Evolutionary conservation across 1,139 yeast genomes (phyloP), one percentile per base, ranked within the genome.

Genomic region (Diutina scorzettiae): DNA sequence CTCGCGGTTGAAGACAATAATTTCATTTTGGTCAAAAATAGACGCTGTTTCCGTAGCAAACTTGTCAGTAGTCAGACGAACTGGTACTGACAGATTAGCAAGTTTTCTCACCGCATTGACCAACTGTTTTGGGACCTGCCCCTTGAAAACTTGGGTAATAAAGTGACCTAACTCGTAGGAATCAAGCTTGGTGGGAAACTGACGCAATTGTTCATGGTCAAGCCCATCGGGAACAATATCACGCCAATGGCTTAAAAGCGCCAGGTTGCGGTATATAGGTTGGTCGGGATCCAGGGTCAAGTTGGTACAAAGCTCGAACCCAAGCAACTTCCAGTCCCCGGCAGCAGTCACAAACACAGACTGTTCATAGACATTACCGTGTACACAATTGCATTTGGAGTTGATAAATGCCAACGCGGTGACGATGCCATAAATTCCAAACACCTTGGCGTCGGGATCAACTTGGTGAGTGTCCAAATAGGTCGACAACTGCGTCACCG

Each of bases 271-370:
- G 47, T 66, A 69, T 2, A 71, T 51, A 2, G 73, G 71, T 44
- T 66, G 72, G 44, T 73, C 74, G 3, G 73, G 71, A 45, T 76
- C 81, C 1, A 70, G 60, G 20, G 61, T 62, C 44, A 68, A 53
- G 47, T 69, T 75, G 1, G 81, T 70, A 44, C 82, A 66, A 4
- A 83, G 58, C 56, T 89, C 97, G 52, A 87, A 76, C 1, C 96
- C 96, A 49, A 84, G 83, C 21, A 89, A 57, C 46, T 78, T 81
- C 93, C 95, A 85, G 53, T 84, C 95, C 7, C 96, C 95, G 19
- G 68, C 71, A 12, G 48, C 48, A 44, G 73, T 81, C 12, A 85
- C 77, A 57, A 62, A 86, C 0, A 89, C 69, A 0, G 84, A 73
- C 24, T 63, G 51, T 11, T 56, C 44, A 47, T 73, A 68, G 31